A percentile compares a stretch with the other conserved stretches of the same genome.
Conservation (phyloP, 495 filamentous ascomycete species). For the Daldinia childiae region DNA sequence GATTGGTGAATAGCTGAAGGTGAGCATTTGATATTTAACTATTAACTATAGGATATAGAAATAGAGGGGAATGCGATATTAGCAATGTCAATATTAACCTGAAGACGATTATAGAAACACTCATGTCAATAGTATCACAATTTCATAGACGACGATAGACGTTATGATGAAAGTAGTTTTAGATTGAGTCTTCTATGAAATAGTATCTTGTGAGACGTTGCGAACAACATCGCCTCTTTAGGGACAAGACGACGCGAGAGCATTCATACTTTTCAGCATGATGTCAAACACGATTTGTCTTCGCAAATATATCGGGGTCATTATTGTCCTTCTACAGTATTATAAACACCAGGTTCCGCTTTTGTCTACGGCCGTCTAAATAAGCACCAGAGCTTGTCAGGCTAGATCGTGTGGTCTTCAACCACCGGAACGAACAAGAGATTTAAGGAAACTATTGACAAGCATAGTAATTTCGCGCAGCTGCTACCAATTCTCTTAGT, state of each 20-base stretch:
- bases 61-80: neutral
- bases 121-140: neutral
- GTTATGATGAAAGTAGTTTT: slow-evolving; percentile 10
- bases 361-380: slow-evolving; percentile 6
- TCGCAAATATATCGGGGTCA: slow-evolving; percentile 9
- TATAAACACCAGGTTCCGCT: slow-evolving; percentile 1
- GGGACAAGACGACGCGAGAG: slow-evolving; percentile 11
- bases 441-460: slow-evolving; percentile 20
- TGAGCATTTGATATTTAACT: too few species aligned
- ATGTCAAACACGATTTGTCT: slow-evolving; percentile 15
- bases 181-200: slow-evolving; percentile 17
- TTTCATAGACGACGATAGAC: neutral
- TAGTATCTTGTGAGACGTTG: neutral
- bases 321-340: neutral
- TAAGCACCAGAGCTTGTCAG: slow-evolving; percentile 4
- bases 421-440: neutral
- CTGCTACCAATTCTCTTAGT: neutral
- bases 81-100: neutral
- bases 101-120: neutral
- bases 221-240: slow-evolving; percentile 3
- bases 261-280: slow-evolving; percentile 32
- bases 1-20: too few species aligned
- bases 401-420: neutral
- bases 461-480: neutral
- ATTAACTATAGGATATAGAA: neutral